Evolutionary conservation across 495 filamentous ascomycete genomes (phyloP), one percentile per base, ranked within the genome.

Genomic region (Hyaloscypha variabilis): DNA sequence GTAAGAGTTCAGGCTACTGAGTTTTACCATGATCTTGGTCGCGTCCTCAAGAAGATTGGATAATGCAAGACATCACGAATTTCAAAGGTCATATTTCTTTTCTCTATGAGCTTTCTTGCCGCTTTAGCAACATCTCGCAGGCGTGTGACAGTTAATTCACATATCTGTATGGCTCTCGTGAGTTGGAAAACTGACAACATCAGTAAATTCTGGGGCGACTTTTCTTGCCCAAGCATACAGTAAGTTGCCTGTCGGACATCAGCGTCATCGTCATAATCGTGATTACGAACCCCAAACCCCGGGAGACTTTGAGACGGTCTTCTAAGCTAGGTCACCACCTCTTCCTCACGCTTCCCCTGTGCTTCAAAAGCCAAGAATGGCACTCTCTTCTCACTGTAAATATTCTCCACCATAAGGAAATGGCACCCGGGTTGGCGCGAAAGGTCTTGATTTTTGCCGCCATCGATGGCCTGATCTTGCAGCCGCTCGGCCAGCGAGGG

Each of bases 391-490:
- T 4, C 19, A 10, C 26, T 24, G 51, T 14, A 31, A 13, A 34
- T 30, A 58, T 21, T 58, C 29, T n/a, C 10, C 6, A 30, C 10
- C 29, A 31, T 29, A 30, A 25, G 26, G 30, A 46, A 60, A 28
- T 53, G 66, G 49, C 58, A 67, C 87, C 92, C 66, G 81, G 85
- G 70, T 76, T 96, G 61, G 85, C 88, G 68, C 88, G 91, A 66
- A 97, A 93, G 74, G 75, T 97, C 54, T 71, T 92, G 58, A 84
- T 97, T 66, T 88, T 90, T 77, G 94, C 94, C 54, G 87, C 92
- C 14, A 85, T 90, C 55, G 94, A 98, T 71, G 95, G 95, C 34
- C 82, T 98, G 25, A 81, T 97, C 66, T 81, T 98, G 36, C 90
- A 95, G 68, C 91, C 91, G 21, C 75, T 89, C 39, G 74, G 76